Base-by-base conservation (phyloP, 1,284 basidiomycete genomes). In the Ceratobasidium sp. region DNA sequence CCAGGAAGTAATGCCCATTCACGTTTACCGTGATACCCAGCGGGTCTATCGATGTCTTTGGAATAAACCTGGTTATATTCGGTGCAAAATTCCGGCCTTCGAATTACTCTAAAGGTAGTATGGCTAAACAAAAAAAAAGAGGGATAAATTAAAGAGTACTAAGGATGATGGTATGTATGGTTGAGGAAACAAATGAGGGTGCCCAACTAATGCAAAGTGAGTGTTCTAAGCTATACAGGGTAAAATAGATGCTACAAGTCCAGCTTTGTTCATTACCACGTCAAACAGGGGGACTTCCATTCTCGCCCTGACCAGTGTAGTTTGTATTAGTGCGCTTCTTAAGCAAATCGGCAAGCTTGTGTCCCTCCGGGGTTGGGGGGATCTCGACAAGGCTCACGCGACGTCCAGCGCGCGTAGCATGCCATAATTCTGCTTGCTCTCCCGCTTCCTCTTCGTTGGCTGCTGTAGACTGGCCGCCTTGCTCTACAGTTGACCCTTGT, bases 381-480 rank as follows among this genome's bases (percentile, higher is more conserved):
- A 81, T 74, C 39, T 86, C 86, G 61, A 94, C 90, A 65, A 95
- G 84, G 22, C 92, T 94, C 19, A 95, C 94, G 16, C 92, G 89
- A 77, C 92, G 91, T 16, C 92, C 93, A 51, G 90, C 91, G 49
- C 90, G 88, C 0, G 93, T 95, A 81, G 89, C 89, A 80, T 92
- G 85, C 93, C 93, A 95, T 75, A 92, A 89, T 81, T 94, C 93
- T 22, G 93, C 92, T 81, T 88, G 85, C 79, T 92, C 90, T 74
- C 87, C 86, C 22, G 81, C 64, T 31, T 27, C 64, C 37, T 58
- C 54, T 41, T 53, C 41, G 27, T 46, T 14, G 46, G 53, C 63
- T 39, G 46, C 59, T 16, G 34, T 27, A 7, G 29, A 27, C 16
- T 34, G 19, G 54, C 27, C 41, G 3, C 19, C 79, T 54, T 79